phyloP scores from a whole-genome alignment of 2,329 filamentous ascomycete species.

The Trichocomaceae sp. region DNA sequence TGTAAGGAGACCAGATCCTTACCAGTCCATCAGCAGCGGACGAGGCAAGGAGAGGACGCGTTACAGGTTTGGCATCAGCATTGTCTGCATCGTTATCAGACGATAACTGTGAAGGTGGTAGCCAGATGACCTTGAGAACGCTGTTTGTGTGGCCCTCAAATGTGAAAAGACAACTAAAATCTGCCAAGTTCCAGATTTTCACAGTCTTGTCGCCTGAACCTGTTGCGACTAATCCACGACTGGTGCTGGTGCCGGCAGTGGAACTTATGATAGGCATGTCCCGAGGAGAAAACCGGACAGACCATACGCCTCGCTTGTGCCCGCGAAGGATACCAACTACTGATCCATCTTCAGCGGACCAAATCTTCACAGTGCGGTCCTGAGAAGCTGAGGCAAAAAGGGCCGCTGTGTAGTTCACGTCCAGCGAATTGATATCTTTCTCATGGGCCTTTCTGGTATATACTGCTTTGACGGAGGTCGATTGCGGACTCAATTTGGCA shows the following conservation, averaged over 20 bases:
- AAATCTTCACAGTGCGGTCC: constrained; percentile 95
- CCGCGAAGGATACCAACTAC: constrained; percentile 85
- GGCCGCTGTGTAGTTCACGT: constrained; percentile 65
- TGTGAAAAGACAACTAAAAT: constrained; percentile 87
- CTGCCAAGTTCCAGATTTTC: constrained; percentile 86
- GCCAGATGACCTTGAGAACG: constrained; percentile 87
- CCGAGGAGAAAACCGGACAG: constrained; percentile 78
- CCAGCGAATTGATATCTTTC: constrained; percentile 96
- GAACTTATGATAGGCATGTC: constrained; percentile 70
- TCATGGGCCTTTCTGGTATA: constrained; percentile 96
- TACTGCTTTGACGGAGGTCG: constrained; percentile 48
- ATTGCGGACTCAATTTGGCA: constrained; percentile 49
- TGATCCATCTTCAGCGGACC: constrained; percentile 83
- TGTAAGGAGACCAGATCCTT: constrained; percentile 89
- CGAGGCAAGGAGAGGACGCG: constrained; percentile 56
- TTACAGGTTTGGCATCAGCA: constrained; percentile 24
- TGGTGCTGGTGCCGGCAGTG: constrained; percentile 61
- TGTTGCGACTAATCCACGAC: constrained; percentile 76
- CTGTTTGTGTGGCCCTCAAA: constrained; percentile 97
- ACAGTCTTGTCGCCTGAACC: constrained; percentile 94
- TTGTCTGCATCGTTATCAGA: constrained; percentile 30
- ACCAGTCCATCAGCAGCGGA: constrained; percentile 91
- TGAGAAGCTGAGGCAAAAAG: constrained; percentile 94
- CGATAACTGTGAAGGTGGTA: constrained; percentile 48
- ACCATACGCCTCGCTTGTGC: constrained; percentile 93